These are phyloP conservation scores for Diaporthe capsici DNA, from an alignment of 2,329 filamentous ascomycete species.

Conservation along the genomic window DNA sequence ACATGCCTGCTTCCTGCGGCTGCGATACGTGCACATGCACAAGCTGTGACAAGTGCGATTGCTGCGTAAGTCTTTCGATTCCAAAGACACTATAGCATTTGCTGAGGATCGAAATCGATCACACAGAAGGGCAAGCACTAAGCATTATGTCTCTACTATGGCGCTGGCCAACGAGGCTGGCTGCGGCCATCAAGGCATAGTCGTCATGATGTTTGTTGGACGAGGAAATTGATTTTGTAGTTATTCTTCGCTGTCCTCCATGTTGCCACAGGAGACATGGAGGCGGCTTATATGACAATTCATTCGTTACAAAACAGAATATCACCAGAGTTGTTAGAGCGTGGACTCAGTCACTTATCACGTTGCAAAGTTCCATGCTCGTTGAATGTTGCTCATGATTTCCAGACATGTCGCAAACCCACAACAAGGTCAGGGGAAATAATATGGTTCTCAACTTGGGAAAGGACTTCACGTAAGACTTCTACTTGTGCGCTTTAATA, in stretches of 20 bases:
- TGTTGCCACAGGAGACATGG: no score
- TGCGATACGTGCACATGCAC: conserved; percentile 34
- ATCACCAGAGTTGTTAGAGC: background rate
- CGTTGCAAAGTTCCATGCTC: background rate
- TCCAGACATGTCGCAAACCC: background rate
- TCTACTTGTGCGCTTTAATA: no score
- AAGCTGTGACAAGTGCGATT: conserved; percentile 35
- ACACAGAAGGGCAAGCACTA: conserved; percentile 36
- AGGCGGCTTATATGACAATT: background rate
- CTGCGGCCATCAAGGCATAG: background rate
- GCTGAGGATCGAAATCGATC: background rate
- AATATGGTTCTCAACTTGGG: background rate
- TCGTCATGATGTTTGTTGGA: background rate
- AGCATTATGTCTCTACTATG: background rate
- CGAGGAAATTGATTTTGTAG: background rate
- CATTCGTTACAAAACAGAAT: background rate
- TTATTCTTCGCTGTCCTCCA: background rate
- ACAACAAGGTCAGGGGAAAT: background rate
- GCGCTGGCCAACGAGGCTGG: background rate
- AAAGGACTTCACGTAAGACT: no score
- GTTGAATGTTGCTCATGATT: background rate
- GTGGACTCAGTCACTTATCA: no score
- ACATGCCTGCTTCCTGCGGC: conserved; percentile 38
- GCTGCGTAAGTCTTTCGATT: conserved; percentile 33
- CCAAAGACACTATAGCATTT: background rate